Evolutionary conservation across 164 flowering plant species (phyloP).

Genomic region (Piper longum): DNA sequence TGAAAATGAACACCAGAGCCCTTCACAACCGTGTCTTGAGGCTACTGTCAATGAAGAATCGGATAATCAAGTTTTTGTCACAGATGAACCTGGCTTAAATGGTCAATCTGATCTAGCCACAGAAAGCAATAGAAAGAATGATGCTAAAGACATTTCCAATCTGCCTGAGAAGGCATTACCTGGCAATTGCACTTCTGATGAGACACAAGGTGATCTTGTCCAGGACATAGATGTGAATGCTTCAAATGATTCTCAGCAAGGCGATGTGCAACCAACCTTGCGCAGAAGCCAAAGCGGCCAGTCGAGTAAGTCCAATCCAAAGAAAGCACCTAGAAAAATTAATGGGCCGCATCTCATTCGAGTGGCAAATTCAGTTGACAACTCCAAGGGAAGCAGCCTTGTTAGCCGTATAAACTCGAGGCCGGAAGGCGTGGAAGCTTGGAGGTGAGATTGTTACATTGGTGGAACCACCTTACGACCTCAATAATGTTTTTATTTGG

Average conservation of each 20-base stretch:
- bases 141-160: conserved; percentile 8
- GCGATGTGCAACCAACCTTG: conserved; percentile 4
- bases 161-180: conserved; percentile 11
- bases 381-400: conserved; percentile 30
- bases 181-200: conserved; percentile 12
- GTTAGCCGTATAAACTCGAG: conserved; percentile 39
- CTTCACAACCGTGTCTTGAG: conserved; percentile 24
- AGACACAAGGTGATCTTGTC: conserved; percentile 6
- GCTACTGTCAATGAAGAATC: conserved; percentile 18
- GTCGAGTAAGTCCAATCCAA: conserved; percentile 17
- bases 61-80: conserved; percentile 9
- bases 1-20: conserved; percentile 39
- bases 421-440: conserved; percentile 59
- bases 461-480: background rate
- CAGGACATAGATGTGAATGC: conserved; percentile 1
- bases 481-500: background rate
- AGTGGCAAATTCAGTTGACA: conserved; percentile 14
- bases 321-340: conserved; percentile 13
- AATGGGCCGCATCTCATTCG: conserved; percentile 12
- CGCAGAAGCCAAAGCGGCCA: conserved; percentile 12
- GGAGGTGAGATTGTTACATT: conserved; percentile 29
- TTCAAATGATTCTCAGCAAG: conserved; percentile 2
- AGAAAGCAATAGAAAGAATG: conserved; percentile 6
- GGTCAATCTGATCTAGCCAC: conserved; percentile 12
- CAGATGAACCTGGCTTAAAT: conserved; percentile 14